phyloP scores from a whole-genome alignment of 768 basidiomycete species.

The Kwoniella sp. region DNA sequence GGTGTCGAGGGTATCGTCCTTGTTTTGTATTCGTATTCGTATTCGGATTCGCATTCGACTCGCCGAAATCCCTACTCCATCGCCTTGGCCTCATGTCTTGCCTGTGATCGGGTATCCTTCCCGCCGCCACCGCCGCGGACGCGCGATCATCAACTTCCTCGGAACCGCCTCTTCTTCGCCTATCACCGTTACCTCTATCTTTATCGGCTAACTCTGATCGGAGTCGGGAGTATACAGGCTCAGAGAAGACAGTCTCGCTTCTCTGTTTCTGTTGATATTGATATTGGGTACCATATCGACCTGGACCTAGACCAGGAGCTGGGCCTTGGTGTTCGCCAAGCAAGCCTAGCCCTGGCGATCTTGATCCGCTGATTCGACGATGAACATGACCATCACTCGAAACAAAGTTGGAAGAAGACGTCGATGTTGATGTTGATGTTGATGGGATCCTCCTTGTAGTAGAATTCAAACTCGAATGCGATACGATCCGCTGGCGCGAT shows the following conservation, averaged over 20 bases:
- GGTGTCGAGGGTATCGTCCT: too few relatives aligned
- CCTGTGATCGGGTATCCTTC: not conserved
- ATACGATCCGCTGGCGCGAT: too few relatives aligned
- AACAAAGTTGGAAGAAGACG: not conserved
- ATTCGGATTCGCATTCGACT: too few relatives aligned
- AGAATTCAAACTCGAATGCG: not conserved
- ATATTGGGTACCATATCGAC: too few relatives aligned
- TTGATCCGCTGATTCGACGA: not conserved
- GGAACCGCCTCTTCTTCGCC: slow-evolving; percentile 24
- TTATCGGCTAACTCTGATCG: slow-evolving; percentile 27
- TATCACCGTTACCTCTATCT: not conserved
- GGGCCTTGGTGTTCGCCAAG: not conserved
- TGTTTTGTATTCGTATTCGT: too few relatives aligned
- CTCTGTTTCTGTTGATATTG: not conserved
- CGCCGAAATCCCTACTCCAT: not conserved
- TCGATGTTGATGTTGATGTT: slow-evolving; percentile 2
- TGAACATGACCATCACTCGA: not conserved
- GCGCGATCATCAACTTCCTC: slow-evolving; percentile 25
- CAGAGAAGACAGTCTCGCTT: slow-evolving; percentile 28
- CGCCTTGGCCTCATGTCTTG: not conserved
- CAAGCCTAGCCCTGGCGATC: not conserved
- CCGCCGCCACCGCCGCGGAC: not conserved
- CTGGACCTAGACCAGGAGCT: too few relatives aligned
- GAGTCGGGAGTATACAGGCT: slow-evolving; percentile 42
- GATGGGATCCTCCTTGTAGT: slow-evolving; percentile 10